Percentiles rank a stretch among this genome's conserved stretches.
Evolutionary conservation across 2,329 filamentous ascomycete genomes (phyloP).

Genomic region (Thielaviopsis euricoi): DNA sequence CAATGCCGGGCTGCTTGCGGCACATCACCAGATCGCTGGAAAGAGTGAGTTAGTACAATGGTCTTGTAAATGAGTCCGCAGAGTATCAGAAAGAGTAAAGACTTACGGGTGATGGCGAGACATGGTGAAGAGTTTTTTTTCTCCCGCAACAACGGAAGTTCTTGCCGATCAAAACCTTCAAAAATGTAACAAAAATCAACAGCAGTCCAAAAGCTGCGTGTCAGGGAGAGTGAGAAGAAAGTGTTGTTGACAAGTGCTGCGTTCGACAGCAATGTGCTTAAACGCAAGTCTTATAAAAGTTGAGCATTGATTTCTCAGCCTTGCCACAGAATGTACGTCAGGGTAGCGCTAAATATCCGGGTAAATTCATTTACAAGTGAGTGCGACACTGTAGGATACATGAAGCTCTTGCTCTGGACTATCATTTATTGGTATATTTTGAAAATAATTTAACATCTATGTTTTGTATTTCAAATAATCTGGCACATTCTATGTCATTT

Average conservation of each 20-base stretch:
- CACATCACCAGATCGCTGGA: constrained; percentile 92
- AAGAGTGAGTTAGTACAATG: neutral
- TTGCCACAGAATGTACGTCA: neutral
- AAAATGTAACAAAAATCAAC: too few relatives aligned
- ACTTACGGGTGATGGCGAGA: constrained; percentile 85
- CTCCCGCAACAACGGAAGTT: neutral
- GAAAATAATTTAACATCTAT: too few relatives aligned
- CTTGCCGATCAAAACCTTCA: neutral
- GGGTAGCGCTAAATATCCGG: constrained; percentile 3
- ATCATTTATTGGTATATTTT: too few relatives aligned
- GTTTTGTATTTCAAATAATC: too few relatives aligned
- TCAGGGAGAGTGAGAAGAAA: neutral
- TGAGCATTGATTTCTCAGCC: constrained; percentile 2
- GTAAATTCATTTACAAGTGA: neutral
- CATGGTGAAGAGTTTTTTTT: constrained; percentile 34
- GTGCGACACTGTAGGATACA: neutral
- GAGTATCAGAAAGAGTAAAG: neutral
- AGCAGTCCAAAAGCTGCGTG: neutral
- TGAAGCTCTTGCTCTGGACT: neutral
- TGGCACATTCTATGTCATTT: too few relatives aligned
- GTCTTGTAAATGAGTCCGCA: too few relatives aligned
- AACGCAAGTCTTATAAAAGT: neutral
- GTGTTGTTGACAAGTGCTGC: neutral
- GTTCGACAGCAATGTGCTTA: neutral
- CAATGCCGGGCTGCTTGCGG: constrained; percentile 94